Evolutionary conservation across 495 filamentous ascomycete species (phyloP).

Genomic region (Neurospora sp.): DNA sequence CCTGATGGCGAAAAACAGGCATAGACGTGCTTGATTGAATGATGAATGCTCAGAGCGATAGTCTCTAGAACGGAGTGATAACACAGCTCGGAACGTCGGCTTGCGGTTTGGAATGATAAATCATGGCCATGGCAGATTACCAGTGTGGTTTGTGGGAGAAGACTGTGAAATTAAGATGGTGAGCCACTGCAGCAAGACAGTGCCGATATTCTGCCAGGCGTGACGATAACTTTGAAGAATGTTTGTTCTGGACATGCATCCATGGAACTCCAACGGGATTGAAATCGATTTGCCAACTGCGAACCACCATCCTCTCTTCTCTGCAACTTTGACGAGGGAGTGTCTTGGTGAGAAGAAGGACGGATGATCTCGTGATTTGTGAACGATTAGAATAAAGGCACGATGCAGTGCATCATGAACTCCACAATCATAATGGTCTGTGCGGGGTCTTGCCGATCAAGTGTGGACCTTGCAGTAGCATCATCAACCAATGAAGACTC

Average conservation of each 20-base stretch:
- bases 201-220: background rate
- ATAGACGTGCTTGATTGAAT: background rate
- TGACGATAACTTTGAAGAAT: background rate
- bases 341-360: background rate
- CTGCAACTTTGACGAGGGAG: background rate
- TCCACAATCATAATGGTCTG: background rate
- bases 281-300: background rate
- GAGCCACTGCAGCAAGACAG: background rate
- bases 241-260: background rate
- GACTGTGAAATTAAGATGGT: background rate
- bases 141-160: background rate
- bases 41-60: background rate
- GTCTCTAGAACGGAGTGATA: background rate
- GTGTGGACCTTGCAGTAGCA: background rate
- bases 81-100: background rate
- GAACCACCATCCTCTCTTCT: background rate
- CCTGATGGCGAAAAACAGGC: background rate
- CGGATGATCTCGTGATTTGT: background rate
- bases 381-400: background rate
- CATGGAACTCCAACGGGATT: background rate
- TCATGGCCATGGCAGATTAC: background rate
- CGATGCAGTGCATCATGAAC: background rate
- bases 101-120: background rate
- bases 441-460: background rate
- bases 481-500: background rate